Evolutionary conservation across 2,329 filamentous ascomycete genomes (phyloP).

Genomic region (Monosporascus sp.): DNA sequence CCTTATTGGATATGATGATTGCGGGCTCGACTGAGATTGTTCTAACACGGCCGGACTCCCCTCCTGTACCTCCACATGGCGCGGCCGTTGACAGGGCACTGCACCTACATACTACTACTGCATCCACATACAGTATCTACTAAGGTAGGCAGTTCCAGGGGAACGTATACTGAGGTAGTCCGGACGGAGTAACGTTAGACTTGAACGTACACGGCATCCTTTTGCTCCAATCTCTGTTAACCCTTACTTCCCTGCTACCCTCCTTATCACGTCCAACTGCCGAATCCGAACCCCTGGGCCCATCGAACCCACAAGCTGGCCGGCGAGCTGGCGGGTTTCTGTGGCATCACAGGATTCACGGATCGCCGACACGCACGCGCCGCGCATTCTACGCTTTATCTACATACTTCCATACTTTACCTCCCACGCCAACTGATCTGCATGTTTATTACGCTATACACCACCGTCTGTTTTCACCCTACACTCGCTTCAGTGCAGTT

Average conservation of each 20-base stretch:
- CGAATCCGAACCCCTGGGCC: neutral
- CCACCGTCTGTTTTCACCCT: neutral
- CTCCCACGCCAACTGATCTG: neutral
- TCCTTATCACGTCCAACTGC: too few species aligned
- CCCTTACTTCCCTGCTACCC: too few species aligned
- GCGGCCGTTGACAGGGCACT: too few species aligned
- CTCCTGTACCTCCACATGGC: too few species aligned
- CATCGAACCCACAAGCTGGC: neutral
- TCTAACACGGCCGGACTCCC: too few species aligned
- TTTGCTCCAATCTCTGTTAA: neutral
- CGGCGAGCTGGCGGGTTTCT: neutral
- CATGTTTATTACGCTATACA: neutral
- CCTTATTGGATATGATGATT: too few species aligned
- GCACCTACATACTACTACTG: neutral
- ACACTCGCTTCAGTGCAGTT: neutral
- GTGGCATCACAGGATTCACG: neutral
- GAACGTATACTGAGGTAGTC: neutral
- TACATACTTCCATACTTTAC: too few species aligned
- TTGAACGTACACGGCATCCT: neutral
- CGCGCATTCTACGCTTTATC: too few species aligned
- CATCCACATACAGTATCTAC: neutral
- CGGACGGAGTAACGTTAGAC: too few species aligned
- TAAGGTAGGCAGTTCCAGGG: neutral
- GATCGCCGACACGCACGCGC: neutral
- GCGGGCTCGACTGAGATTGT: too few species aligned